These are phyloP conservation scores for Abrus pulchellus DNA, from an alignment of 306 rosid genomes.

Conservation along the genomic window DNA sequence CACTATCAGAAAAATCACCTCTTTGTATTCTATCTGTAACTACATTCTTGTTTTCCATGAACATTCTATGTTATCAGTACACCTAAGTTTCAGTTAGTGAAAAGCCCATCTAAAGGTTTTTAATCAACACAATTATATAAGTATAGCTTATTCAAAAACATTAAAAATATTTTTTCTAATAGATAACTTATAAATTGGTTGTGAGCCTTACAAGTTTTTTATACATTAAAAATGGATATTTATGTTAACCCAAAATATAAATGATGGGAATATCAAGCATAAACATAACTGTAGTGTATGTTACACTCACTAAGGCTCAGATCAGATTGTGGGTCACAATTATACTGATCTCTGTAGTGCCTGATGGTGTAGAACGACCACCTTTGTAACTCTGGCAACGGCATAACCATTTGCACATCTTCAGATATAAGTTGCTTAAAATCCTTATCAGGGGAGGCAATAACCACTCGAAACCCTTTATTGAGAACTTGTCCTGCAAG, in stretches of 20 bases:
- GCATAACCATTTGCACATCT: constrained; percentile 91
- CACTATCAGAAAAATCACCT: neutral
- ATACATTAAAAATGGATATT: constrained; percentile 12
- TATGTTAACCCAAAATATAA: constrained; percentile 6
- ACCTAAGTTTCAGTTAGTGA: constrained; percentile 8
- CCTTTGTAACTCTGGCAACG: constrained; percentile 78
- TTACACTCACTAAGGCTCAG: constrained; percentile 85
- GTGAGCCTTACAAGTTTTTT: neutral
- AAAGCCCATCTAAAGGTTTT: constrained; percentile 19
- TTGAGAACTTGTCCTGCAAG: constrained; percentile 75
- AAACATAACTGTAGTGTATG: constrained; percentile 14
- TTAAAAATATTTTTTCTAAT: neutral
- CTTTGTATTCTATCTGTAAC: constrained; percentile 10
- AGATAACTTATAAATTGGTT: constrained; percentile 8
- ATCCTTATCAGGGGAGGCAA: constrained; percentile 98
- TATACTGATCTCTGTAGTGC: constrained; percentile 83
- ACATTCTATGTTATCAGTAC: neutral
- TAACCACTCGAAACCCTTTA: constrained; percentile 69
- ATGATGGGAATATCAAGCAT: constrained; percentile 15
- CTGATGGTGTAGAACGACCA: constrained; percentile 93
- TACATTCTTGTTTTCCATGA: constrained; percentile 34
- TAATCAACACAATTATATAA: constrained; percentile 18
- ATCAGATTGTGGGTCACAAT: constrained; percentile 84
- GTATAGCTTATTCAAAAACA: neutral
- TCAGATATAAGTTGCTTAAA: constrained; percentile 95